These are phyloP conservation scores for Fomes fomentarius DNA, from an alignment of 1,284 basidiomycete genomes.

Conservation along the genomic window DNA sequence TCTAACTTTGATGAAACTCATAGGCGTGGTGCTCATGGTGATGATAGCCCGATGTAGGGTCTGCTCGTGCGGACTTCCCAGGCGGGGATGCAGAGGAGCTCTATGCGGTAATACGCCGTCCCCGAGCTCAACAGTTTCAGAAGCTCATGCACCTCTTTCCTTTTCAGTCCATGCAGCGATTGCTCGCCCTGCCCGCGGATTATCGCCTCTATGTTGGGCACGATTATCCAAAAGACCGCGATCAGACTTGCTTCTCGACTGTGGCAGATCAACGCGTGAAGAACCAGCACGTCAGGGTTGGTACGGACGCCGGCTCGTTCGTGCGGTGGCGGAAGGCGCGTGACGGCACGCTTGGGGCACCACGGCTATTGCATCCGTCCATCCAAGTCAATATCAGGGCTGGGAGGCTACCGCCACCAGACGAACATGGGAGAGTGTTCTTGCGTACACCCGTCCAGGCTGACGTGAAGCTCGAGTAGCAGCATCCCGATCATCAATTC, in stretches of 20 bases:
- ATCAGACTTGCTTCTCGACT: conserved; percentile 37
- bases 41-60: conserved; percentile 42
- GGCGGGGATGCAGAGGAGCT: conserved; percentile 42
- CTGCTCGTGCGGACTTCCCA: conserved; percentile 45
- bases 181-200: conserved; percentile 40
- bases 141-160: neutral
- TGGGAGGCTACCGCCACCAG: conserved; percentile 40
- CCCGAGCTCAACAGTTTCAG: conserved; percentile 13
- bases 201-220: conserved; percentile 46
- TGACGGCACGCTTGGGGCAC: conserved; percentile 39
- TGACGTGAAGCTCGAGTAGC: conserved; percentile 21
- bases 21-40: neutral
- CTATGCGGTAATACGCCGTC: conserved; percentile 33
- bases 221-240: conserved; percentile 40
- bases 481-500: conserved; percentile 1
- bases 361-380: conserved; percentile 42
- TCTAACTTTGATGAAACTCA: neutral
- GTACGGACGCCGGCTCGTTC: conserved; percentile 37
- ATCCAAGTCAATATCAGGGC: conserved; percentile 45
- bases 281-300: conserved; percentile 40
- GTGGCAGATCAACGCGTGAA: conserved; percentile 38
- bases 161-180: conserved; percentile 41
- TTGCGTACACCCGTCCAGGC: conserved; percentile 31
- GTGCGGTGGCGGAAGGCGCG: conserved; percentile 38
- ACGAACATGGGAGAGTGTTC: conserved; percentile 32